These are phyloP conservation scores for Coix lacrymajobi DNA, from an alignment of 176 grass and related monocot species.

Conservation along the genomic window DNA sequence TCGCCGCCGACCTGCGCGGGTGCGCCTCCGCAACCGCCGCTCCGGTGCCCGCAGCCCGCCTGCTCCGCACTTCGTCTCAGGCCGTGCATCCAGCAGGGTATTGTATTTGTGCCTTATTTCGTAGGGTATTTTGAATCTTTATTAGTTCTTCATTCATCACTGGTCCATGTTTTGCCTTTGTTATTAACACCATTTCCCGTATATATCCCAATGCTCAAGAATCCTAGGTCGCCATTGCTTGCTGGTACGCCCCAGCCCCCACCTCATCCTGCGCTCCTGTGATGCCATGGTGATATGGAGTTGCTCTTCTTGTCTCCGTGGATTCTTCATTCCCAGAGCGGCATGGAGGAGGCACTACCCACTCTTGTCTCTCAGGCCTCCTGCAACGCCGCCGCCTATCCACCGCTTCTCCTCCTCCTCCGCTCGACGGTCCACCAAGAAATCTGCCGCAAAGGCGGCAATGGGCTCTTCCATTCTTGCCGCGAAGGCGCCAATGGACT, in stretches of 20 bases:
- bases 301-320: slow-evolving; percentile 20
- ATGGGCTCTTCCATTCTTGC: slow-evolving; percentile 2
- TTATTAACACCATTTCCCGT: not conserved
- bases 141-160: not conserved
- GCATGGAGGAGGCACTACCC: not conserved
- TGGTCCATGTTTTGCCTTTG: not conserved
- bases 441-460: not conserved
- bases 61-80: not conserved
- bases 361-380: not conserved
- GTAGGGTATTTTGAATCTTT: not conserved
- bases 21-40: not conserved
- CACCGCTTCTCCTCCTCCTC: slow-evolving; percentile 27
- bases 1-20: not conserved
- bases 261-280: not conserved
- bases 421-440: slow-evolving; percentile 14
- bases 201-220: not conserved
- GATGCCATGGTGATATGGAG: slow-evolving; percentile 8
- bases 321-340: slow-evolving; percentile 16
- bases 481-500: not conserved
- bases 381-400: not conserved
- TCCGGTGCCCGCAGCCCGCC: not conserved
- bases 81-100: not conserved
- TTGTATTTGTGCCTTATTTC: not conserved
- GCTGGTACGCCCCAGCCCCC: not conserved
- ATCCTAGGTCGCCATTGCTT: not conserved